Evolutionary conservation across 2,329 filamentous ascomycete species (phyloP).

Genomic region (Tolypocladium sp.): DNA sequence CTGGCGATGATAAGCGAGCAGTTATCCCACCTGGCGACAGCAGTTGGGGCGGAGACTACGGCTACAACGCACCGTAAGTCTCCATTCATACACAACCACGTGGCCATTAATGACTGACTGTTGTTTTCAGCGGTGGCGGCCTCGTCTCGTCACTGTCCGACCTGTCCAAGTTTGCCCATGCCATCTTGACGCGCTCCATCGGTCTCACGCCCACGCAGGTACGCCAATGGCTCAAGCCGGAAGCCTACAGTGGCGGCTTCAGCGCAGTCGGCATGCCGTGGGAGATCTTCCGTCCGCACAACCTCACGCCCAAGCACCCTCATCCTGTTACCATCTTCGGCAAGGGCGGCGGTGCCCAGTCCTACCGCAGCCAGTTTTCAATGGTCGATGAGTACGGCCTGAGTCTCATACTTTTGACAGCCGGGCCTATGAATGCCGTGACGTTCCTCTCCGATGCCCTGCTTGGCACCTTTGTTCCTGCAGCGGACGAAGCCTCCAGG

Average conservation of each 20-base stretch:
- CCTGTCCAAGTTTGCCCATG: slow-evolving; percentile 16
- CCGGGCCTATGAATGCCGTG: slow-evolving; percentile 18
- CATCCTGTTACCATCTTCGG: slow-evolving; percentile 22
- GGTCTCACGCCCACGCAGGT: slow-evolving; percentile 14
- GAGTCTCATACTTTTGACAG: slow-evolving; percentile 19
- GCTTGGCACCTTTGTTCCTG: slow-evolving; percentile 16
- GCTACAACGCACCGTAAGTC: slow-evolving; percentile 21
- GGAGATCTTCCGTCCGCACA: slow-evolving; percentile 22
- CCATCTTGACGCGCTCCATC: slow-evolving; percentile 17
- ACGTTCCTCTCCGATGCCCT: slow-evolving; percentile 16
- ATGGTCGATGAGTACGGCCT: slow-evolving; percentile 26
- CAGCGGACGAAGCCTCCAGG: slow-evolving; percentile 16
- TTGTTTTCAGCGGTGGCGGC: slow-evolving; percentile 18
- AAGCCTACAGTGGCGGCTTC: slow-evolving; percentile 17
- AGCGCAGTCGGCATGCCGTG: slow-evolving; percentile 25
- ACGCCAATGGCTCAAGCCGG: slow-evolving; percentile 25
- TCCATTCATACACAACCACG: too few species aligned
- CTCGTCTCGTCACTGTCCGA: slow-evolving; percentile 24
- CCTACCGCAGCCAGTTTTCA: slow-evolving; percentile 24
- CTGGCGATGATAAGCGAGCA: slow-evolving; percentile 17
- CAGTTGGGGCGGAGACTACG: slow-evolving; percentile 25
- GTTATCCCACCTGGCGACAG: slow-evolving; percentile 22
- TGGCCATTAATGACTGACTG: background rate
- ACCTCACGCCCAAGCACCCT: slow-evolving; percentile 15
- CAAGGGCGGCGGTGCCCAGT: slow-evolving; percentile 23